Base-by-base conservation (phyloP, 345 rosid species). In the Clausena lansium region DNA sequence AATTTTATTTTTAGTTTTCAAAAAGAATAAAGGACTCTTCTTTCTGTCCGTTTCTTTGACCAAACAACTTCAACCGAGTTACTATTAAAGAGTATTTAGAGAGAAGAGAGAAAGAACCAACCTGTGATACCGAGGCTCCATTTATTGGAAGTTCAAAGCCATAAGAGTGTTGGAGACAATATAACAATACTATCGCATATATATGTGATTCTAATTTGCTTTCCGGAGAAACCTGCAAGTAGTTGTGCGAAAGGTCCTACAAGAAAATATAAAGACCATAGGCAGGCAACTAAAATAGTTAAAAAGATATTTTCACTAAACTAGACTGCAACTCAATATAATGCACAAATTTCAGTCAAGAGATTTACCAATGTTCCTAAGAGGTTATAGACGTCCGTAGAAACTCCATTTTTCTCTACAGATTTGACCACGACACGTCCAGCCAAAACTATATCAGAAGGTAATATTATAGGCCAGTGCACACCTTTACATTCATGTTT, bases 401-500 rank as follows among this genome's bases (percentile, higher is more conserved):
- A 81, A 82, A 63, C 67, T 71, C 84, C 45, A 73, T 80, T 83
- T 74, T 85, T 81, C 77, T 76, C 79, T 70, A 89, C 74, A 73
- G 82, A 76, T 79, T 93, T 94, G 69, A 81, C 89, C 50, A 93
- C 70, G 32, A 90, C 36, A 41, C 97, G 90, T 81, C 95, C 97
- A 70, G 97, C 95, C 82, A 94, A 83, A 82, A 91, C 91, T 71
- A 94, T 79, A 81, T 91, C 90, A 45, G 91, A 73, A 73, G 97
- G 95, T 75, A 94, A 82, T 76, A 91, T 83, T 11, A 88, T 86
- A 77, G 95, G 92, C 98, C 98, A 94, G 81, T 87, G 83, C 13
- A 86, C 88, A 74, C 94, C 97, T 41, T 61, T 82, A 77, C 98
- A 94, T 83, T 94, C 98, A 85, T 91, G 98, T 76, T 86, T 85